phyloP scores from a whole-genome alignment of 129 eudicot genomes.

The Chrysanthemum seticuspe region DNA sequence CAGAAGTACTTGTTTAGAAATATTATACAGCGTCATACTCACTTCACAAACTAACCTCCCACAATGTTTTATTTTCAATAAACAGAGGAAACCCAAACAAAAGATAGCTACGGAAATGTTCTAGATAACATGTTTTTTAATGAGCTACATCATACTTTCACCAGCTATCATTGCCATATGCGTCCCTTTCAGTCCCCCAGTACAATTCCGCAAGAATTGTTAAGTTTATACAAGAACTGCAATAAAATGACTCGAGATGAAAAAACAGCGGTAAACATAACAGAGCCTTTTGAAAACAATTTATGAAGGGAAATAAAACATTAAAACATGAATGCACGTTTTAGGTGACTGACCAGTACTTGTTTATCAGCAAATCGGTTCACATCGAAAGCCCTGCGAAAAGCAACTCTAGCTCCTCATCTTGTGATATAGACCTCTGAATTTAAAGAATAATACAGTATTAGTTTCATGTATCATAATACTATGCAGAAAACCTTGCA shows the following conservation, averaged over 20 bases:
- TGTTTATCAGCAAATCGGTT: slow-evolving; percentile 20
- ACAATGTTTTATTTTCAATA: not conserved
- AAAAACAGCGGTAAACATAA: not conserved
- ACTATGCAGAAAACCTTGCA: not conserved
- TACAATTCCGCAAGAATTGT: slow-evolving; percentile 5
- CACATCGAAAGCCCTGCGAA: slow-evolving; percentile 77
- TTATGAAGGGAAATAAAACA: not conserved
- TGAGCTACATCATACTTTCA: slow-evolving; percentile 8
- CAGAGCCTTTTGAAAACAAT: not conserved
- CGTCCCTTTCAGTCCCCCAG: not conserved
- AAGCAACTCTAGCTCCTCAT: slow-evolving; percentile 81
- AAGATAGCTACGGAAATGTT: not conserved
- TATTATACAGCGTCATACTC: not conserved
- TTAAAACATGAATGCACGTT: not conserved
- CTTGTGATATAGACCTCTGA: slow-evolving; percentile 76
- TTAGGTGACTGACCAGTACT: slow-evolving; percentile 18
- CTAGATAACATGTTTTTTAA: not conserved
- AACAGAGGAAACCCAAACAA: not conserved
- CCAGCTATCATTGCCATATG: slow-evolving; percentile 2
- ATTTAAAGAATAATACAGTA: not conserved
- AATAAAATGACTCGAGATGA: not conserved
- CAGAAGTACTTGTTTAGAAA: not conserved
- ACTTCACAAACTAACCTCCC: not conserved
- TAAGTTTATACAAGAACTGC: slow-evolving; percentile 11
- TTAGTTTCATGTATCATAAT: slow-evolving; percentile 2